Conservation (phyloP, 2,329 filamentous ascomycete genomes). For the Ilyonectria mors-panacis region DNA sequence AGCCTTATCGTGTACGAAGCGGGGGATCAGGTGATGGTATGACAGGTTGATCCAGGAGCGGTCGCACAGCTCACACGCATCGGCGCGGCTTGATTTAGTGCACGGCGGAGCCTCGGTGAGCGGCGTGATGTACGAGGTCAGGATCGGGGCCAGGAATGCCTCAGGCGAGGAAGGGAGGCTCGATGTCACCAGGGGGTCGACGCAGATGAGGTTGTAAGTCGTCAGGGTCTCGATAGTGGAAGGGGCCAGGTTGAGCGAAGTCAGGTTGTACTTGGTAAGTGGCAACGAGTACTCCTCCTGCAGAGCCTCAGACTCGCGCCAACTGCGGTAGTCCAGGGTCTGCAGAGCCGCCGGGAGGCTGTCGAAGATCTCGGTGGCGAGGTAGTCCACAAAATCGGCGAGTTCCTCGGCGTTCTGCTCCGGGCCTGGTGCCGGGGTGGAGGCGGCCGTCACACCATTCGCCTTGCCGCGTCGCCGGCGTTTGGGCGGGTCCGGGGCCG, state of each 20-base stretch:
- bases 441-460: conserved; percentile 27
- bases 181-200: conserved; percentile 52
- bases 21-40: conserved; percentile 91
- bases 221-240: conserved; percentile 76
- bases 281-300: conserved; percentile 71
- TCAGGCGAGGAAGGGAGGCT: conserved; percentile 57
- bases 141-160: conserved; percentile 73
- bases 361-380: conserved; percentile 78
- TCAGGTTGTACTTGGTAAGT: conserved; percentile 67
- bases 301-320: conserved; percentile 59
- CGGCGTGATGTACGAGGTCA: conserved; percentile 73
- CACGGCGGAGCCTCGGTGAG: conserved; percentile 75
- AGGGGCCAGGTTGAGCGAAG: conserved; percentile 66
- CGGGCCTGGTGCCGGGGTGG: conserved; percentile 34
- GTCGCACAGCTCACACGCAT: conserved; percentile 82
- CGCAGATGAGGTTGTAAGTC: conserved; percentile 75
- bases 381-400: conserved; percentile 86
- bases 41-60: conserved; percentile 82
- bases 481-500: conserved; percentile 59
- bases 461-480: conserved; percentile 57
- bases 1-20: conserved; percentile 81
- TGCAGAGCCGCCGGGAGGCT: conserved; percentile 74
- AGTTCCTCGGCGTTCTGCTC: conserved; percentile 73
- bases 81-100: conserved; percentile 69
- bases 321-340: conserved; percentile 71